Evolutionary conservation across 345 rosid genomes (phyloP), one percentile per base, ranked within the genome.

Genomic region (Populus pruinosa): DNA sequence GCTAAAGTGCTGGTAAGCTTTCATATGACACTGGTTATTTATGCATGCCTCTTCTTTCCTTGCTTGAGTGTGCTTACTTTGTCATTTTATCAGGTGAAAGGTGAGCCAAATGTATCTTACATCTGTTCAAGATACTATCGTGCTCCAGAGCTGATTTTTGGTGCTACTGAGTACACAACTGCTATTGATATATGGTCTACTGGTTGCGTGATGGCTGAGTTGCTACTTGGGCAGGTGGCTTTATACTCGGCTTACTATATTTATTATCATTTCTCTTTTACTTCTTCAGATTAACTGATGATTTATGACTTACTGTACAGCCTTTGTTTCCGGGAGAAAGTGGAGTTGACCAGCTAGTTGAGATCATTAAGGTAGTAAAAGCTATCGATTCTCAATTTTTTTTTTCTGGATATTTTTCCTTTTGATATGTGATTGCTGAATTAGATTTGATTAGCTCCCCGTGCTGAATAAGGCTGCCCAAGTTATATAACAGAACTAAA

Each of bases 261-360:
- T 67, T 76, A 35, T 81, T 25, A 31, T 27, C 72, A 56, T 74
- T 77, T 65, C 33, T 5, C 25, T 10, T 14, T 76, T 59, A 31
- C 27, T 65, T 43, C 23, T 74, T 56, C 6, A 3, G 63, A 13
- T 68, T 50, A 63, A 62, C 44, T 27, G 23, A 25, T 74, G 41
- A 11, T 23, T 56, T 25, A 61, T 59, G 33, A 76, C 69, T 31
- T 31, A 63, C 47, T 53, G 21, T 86, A 31, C 90, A 96, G 99
- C 99, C 98, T 74, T 71, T 96, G 73, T 96, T 96, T 88, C 98
- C 99, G 43, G 99, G 99, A 67, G 99, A 93, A 84, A 96, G 98
- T 56, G 97, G 98, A 80, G 96, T 96, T 20, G 99, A 96, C 84
- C 99, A 93, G 78, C 87, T 96, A 68, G 98, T 96, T 55, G 98